Percentiles rank a stretch among this genome's conserved stretches.
Evolutionary conservation across 1,284 basidiomycete species (phyloP).

Genomic region (Coniferiporia sulphurascens): DNA sequence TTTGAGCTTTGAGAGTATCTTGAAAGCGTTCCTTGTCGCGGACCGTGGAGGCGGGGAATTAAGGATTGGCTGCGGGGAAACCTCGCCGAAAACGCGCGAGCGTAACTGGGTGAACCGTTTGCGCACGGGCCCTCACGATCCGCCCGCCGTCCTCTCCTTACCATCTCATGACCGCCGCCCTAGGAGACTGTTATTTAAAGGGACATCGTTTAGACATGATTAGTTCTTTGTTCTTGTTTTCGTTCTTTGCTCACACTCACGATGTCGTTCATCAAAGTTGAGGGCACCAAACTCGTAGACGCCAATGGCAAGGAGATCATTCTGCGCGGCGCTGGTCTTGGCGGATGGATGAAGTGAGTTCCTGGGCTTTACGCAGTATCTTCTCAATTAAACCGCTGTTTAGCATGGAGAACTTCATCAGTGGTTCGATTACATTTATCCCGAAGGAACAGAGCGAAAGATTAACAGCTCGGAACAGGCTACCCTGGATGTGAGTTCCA

Average conservation of each 20-base stretch:
- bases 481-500: conserved; percentile 36
- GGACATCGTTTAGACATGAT: neutral
- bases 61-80: neutral
- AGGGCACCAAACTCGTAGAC: conserved; percentile 29
- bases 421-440: conserved; percentile 13
- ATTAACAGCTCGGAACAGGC: conserved; percentile 19
- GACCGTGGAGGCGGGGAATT: too few relatives aligned
- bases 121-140: neutral
- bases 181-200: neutral
- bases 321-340: conserved; percentile 32
- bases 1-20: too few relatives aligned
- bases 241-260: neutral
- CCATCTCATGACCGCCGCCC: conserved; percentile 4
- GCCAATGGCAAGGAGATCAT: conserved; percentile 29
- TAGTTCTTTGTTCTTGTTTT: neutral
- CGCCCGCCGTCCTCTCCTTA: neutral
- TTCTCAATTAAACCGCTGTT: neutral
- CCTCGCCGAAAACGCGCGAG: neutral
- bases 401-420: conserved; percentile 31
- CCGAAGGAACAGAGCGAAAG: neutral
- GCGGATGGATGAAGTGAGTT: conserved; percentile 30
- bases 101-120: neutral
- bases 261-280: conserved; percentile 16
- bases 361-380: neutral
- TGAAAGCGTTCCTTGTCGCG: too few relatives aligned